Evolutionary conservation across 1,139 yeast species (phyloP), one percentile per base, ranked within the genome.

Genomic region (Kodamaea sp.): DNA sequence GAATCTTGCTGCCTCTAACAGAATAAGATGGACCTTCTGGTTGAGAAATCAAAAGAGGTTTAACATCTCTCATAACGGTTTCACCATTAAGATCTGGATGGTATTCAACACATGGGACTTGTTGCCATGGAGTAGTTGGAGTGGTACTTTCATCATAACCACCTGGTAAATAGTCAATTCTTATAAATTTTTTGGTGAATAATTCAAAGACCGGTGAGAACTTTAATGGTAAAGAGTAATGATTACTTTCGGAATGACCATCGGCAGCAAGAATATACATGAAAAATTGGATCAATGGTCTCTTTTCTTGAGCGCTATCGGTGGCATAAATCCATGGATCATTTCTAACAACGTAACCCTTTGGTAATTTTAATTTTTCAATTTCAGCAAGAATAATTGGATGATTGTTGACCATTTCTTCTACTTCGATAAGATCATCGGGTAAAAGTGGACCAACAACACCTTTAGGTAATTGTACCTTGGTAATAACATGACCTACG

Each of bases 281-380:
- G 67, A 81, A 83, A 60, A 82, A 79, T 67, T 84, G 92, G 51
- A 82, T 66, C 65, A 81, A 70, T 25, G 82, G 79, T 60, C 87
- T 73, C 35, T 50, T 67, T 55, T 79, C 84, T 44, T 75, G 71
- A 35, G 73, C 63, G 50, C 75, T 77, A 58, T 84, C 90, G 31
- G 88, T 82, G 51, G 95, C 96, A 59, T 86, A 86, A 73, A 86
- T 86, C 95, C 96, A 87, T 38, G 94, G 90, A 58, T 87, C 88
- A 56, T 73, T 76, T 56, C 83, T 78, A 37, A 86, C 79, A 36
- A 75, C 57, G 54, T 73, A 70, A 22, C 75, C 71, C 34, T 64
- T 59, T 54, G 81, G 88, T 55, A 75, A 74, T 54, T 70, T 76
- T 71, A 75, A 76, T 63, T 78, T 84, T 52, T 67, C 84, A 52